Base-by-base conservation (phyloP, 2,329 filamentous ascomycete genomes). In the Pseudogymnoascus sp. region DNA sequence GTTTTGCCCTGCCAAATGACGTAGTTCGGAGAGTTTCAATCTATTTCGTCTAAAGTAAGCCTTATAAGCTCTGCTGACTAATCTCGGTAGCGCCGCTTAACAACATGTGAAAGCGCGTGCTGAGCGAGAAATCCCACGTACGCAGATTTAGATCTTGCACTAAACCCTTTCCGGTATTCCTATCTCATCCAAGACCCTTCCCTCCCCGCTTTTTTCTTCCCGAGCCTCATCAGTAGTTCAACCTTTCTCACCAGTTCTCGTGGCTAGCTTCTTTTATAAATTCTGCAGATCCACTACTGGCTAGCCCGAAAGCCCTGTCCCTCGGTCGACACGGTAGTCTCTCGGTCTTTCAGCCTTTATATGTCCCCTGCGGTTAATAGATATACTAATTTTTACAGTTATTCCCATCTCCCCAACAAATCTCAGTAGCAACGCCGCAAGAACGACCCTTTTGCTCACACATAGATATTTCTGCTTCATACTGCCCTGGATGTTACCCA, bases 211-310 rank as follows among this genome's bases (percentile, higher is more conserved):
- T 54, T 54, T 37, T 54, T 54, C 33, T 15, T 33, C 29, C 47
- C 47, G 29, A 54, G 47, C 47, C 47, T 54, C 47, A 54, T 54
- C 47, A 7, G 47, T 54, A 54, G 26, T 29, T 54, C 47, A 54
- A 54, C 47, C 47, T 9, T 54, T 54, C 47, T 54, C 47, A 54
- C 47, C 47, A 54, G n/a, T 54, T 54, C 29, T 54, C 47, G 47
- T 54, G 15, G 29, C 29, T 54, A 54, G 47, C 47, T 54, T 54
- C 47, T 54, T 21, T 21, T 33, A 54, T 54, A 54, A 33, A 33
- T 33, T 33, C 47, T 54, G 47, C 10, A 3, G 47, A 54, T 54
- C 47, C 47, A 54, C 47, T 54, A 17, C 47, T 33, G 26, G 29
- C 47, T 54, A 54, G 47, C 47, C 15, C 15, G 4, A 29, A 54